phyloP scores from a whole-genome alignment of 192 early-diverging fungal species.

The Linnemannia exigua region DNA sequence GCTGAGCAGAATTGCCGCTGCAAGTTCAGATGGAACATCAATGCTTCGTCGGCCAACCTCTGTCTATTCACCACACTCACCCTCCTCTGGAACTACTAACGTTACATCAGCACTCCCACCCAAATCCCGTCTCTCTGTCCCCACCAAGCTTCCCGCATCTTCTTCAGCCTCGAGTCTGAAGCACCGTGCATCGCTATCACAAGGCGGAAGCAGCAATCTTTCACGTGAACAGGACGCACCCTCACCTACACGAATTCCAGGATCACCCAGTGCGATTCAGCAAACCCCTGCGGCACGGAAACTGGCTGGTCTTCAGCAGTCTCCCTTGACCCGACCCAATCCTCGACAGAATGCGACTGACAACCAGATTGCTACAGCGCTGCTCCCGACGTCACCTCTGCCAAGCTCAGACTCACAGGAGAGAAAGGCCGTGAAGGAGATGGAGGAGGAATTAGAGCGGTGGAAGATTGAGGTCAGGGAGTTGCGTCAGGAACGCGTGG shows the following conservation, averaged over 20 bases:
- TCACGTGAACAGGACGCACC: neutral
- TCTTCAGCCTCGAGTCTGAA: constrained; percentile 4
- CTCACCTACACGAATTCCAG: constrained; percentile 13
- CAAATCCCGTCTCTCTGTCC: constrained; percentile 19
- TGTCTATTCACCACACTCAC: neutral
- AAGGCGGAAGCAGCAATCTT: neutral
- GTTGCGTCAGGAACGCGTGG: constrained; percentile 9
- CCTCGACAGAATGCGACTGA: neutral
- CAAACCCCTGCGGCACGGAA: constrained; percentile 16
- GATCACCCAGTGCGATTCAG: constrained; percentile 11
- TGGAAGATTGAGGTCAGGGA: constrained; percentile 31
- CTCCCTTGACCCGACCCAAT: constrained; percentile 7
- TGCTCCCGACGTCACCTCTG: neutral
- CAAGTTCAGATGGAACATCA: constrained; percentile 9
- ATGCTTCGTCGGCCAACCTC: constrained; percentile 12
- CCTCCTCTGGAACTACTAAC: neutral
- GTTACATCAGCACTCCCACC: neutral
- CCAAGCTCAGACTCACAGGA: neutral
- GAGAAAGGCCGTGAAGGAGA: constrained; percentile 6
- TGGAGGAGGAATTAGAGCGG: constrained; percentile 43
- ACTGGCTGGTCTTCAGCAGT: neutral
- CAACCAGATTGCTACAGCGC: constrained; percentile 5
- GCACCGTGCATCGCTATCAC: constrained; percentile 9
- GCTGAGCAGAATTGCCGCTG: neutral
- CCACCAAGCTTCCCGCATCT: constrained; percentile 6